Evolutionary conservation across 2,329 filamentous ascomycete species (phyloP), one percentile per base, ranked within the genome.

Genomic region (Raffaelea ambrosiae): DNA sequence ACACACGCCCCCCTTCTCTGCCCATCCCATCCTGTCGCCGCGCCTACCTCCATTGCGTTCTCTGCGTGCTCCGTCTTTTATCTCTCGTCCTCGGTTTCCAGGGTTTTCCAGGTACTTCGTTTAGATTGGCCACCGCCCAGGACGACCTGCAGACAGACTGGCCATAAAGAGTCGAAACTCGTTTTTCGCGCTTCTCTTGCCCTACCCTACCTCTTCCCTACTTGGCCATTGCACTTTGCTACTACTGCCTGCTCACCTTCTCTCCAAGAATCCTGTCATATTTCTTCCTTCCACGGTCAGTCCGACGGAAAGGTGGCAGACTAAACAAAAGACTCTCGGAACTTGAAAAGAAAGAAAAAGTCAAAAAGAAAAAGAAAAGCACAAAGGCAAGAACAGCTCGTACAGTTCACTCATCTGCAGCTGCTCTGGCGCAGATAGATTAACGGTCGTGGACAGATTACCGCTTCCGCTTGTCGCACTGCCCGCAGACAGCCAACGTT

Each of bases 351-450:
- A 10, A 5, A 9, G 35, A 38, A 9, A 5, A 16, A 19, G 26
- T 38, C 43, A 18, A 44, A 35, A 40, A 22, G 36, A 46, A 31
- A 36, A 33, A 16, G 20, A n/a, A 31, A 39, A 45, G 19, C 43
- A 23, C 43, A 45, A 33, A 38, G 13, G 19, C 39, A 35, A 19
- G 14, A n/a, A 19, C 21, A 31, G 21, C 16, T 20, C 38, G 35
- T 36, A 35, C 38, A 33, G 23, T 1, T n/a, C n/a, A n/a, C 33
- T 39, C 14, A 13, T 5, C 41, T 20, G 35, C 21, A 40, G 16
- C n/a, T 49, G 21, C n/a, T 47, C 40, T 44, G 50, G 43, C 29
- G n/a, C 45, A 41, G 40, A 43, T 46, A 49, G 40, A 46, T 50
- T 49, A 29, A 38, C 31, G 33, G 45, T 44, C 33, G 35, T 22